These are phyloP conservation scores for Phytophthora hibernalis DNA, from an alignment of 352 stramenopile genomes.

Conservation along the genomic window DNA sequence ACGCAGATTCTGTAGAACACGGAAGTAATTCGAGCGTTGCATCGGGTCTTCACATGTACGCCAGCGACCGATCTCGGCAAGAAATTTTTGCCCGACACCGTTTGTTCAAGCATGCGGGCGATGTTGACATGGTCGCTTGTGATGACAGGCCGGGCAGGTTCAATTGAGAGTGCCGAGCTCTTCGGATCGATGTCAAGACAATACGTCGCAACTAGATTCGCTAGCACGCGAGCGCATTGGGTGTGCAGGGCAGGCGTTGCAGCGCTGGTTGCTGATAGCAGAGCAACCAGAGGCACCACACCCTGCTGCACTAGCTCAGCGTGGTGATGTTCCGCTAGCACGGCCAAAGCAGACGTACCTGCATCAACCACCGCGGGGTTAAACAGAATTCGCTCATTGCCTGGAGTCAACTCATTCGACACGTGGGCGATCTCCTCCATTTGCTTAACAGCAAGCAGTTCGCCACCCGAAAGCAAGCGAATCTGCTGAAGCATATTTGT, in stretches of 20 bases:
- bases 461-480: slow-evolving; percentile 56
- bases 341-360: slow-evolving; percentile 68
- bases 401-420: slow-evolving; percentile 77
- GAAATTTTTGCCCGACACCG: slow-evolving; percentile 44
- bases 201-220: slow-evolving; percentile 72
- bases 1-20: slow-evolving; percentile 69
- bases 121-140: slow-evolving; percentile 63
- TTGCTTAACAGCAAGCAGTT: slow-evolving; percentile 80
- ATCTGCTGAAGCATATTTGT: slow-evolving; percentile 81
- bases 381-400: slow-evolving; percentile 78
- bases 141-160: slow-evolving; percentile 14
- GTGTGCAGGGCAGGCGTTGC: slow-evolving; percentile 41
- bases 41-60: slow-evolving; percentile 60
- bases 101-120: slow-evolving; percentile 53
- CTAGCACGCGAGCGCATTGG: slow-evolving; percentile 78
- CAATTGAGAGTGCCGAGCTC: slow-evolving; percentile 34
- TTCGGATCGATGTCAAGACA: slow-evolving; percentile 49
- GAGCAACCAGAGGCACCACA: slow-evolving; percentile 64
- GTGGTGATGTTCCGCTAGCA: slow-evolving; percentile 73
- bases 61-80: slow-evolving; percentile 52
- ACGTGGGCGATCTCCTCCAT: slow-evolving; percentile 80
- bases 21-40: slow-evolving; percentile 78
- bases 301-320: slow-evolving; percentile 71
- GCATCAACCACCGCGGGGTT: slow-evolving; percentile 75
- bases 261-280: slow-evolving; percentile 51